Percentiles rank a stretch among this genome's conserved stretches.
Conservation (phyloP, 768 basidiomycete species). For the Tricholoma terreum region DNA sequence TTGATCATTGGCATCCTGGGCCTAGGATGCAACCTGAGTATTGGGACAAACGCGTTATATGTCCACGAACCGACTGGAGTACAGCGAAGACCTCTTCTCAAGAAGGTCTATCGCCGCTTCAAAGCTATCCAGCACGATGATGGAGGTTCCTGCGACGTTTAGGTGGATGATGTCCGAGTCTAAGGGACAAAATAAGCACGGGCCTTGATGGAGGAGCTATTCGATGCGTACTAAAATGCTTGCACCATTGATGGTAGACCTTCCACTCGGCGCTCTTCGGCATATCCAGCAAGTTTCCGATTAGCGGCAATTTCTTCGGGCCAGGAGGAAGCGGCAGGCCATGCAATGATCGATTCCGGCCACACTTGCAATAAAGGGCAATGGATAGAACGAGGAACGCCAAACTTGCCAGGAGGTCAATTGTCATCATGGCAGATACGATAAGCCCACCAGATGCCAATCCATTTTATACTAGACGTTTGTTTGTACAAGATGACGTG, state of each 20-base stretch:
- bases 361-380: no score
- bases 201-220: not conserved
- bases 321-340: constrained; percentile 10
- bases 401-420: no score
- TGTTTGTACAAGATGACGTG: no score
- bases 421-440: no score
- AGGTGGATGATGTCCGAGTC: constrained; percentile 23
- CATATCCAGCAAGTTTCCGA: constrained; percentile 11
- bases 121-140: constrained; percentile 21
- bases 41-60: no score
- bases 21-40: not conserved
- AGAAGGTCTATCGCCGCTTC: constrained; percentile 21
- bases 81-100: constrained; percentile 19
- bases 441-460: no score
- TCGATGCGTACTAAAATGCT: constrained; percentile 5
- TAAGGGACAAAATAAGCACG: not conserved
- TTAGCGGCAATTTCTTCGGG: constrained; percentile 3
- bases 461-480: no score
- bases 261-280: constrained; percentile 7
- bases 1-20: constrained; percentile 15
- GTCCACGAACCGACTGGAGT: constrained; percentile 20
- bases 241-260: constrained; percentile 13
- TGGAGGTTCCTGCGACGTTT: constrained; percentile 14
- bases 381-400: no score
- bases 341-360: no score